Conservation (phyloP, 352 stramenopile genomes). For the Pythium inflatum region DNA sequence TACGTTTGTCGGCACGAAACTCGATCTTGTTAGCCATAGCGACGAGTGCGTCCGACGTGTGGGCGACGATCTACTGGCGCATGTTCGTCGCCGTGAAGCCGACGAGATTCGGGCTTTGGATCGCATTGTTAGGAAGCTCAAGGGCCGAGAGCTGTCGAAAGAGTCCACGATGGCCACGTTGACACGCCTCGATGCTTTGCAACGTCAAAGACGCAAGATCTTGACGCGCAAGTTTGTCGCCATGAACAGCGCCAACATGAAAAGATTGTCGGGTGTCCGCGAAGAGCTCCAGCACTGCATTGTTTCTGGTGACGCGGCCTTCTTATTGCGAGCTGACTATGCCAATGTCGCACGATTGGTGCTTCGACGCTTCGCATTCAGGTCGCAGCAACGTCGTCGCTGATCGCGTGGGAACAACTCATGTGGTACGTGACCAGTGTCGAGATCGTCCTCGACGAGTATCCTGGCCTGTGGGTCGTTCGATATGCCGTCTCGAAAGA, state of each 20-base stretch:
- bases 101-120: neutral
- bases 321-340: slow-evolving; percentile 10
- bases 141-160: neutral
- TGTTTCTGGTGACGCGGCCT: neutral
- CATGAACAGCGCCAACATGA: slow-evolving; percentile 15
- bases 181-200: neutral
- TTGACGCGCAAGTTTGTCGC: neutral
- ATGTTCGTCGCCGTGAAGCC: neutral
- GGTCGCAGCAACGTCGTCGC: neutral
- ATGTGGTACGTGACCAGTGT: slow-evolving; percentile 15
- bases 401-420: slow-evolving; percentile 2
- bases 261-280: neutral
- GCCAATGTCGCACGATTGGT: neutral
- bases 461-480: slow-evolving; percentile 11
- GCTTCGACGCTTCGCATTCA: neutral
- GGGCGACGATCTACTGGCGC: neutral
- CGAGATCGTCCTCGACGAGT: slow-evolving; percentile 9
- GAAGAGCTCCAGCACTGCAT: neutral
- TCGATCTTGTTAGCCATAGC: neutral
- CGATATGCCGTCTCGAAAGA: neutral
- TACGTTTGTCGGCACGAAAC: slow-evolving; percentile 25
- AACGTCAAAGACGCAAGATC: neutral
- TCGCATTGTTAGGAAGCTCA: neutral
- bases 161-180: neutral
- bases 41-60: neutral